These are phyloP conservation scores for Obelidium mucronatum DNA, from an alignment of 192 early-diverging fungal genomes.

Conservation along the genomic window DNA sequence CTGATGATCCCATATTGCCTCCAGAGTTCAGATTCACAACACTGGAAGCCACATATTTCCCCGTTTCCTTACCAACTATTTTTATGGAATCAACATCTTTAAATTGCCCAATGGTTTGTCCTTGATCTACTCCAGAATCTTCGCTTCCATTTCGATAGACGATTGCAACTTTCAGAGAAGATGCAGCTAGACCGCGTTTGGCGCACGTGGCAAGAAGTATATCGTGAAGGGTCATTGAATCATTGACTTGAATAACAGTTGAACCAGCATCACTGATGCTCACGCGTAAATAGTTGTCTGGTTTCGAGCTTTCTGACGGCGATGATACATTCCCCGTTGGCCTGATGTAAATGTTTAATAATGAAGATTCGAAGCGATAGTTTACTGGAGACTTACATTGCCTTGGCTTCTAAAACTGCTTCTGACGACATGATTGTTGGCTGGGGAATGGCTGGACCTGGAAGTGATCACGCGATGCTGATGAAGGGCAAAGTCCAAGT, in stretches of 20 bases:
- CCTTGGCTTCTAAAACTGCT: too few species aligned
- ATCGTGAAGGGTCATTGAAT: constrained; percentile 56
- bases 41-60: neutral
- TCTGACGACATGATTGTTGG: too few species aligned
- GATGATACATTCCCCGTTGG: too few species aligned
- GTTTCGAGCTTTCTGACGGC: too few species aligned
- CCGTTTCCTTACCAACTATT: neutral
- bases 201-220: constrained; percentile 50
- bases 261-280: constrained; percentile 51
- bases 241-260: constrained; percentile 51
- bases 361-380: too few species aligned
- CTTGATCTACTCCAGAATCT: neutral
- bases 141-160: constrained; percentile 6
- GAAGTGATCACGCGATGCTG: too few species aligned
- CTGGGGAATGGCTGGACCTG: too few species aligned
- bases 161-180: neutral
- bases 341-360: too few species aligned
- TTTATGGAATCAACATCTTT: constrained; percentile 14
- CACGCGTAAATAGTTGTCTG: constrained; percentile 44
- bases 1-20: neutral
- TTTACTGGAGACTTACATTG: too few species aligned
- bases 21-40: neutral
- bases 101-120: neutral
- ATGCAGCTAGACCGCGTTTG: constrained; percentile 26
- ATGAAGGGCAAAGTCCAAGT: too few species aligned